These are phyloP conservation scores for Sedum album DNA, from an alignment of 164 flowering plant species.

Conservation along the genomic window DNA sequence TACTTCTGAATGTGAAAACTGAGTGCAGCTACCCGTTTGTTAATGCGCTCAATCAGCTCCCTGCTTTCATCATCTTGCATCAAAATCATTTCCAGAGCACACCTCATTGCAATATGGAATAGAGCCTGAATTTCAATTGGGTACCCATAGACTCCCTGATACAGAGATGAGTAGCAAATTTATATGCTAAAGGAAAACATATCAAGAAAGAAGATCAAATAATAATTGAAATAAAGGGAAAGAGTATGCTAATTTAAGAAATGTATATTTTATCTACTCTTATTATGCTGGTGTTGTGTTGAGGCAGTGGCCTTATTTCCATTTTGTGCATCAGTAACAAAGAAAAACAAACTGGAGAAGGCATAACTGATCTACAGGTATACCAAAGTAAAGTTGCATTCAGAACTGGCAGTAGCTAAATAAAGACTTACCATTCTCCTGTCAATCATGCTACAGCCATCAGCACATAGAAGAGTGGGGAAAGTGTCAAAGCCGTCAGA, in stretches of 20 bases:
- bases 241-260: no score
- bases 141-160: slow-evolving; percentile 68
- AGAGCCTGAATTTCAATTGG: slow-evolving; percentile 91
- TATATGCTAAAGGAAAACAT: neutral
- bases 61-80: slow-evolving; percentile 63
- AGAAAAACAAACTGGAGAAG: neutral
- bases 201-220: slow-evolving; percentile 65
- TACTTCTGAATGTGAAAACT: slow-evolving; percentile 87
- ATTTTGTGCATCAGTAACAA: neutral
- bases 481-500: slow-evolving; percentile 89
- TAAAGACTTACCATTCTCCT: slow-evolving; percentile 41
- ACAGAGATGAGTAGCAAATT: neutral
- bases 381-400: neutral
- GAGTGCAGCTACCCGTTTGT: slow-evolving; percentile 69
- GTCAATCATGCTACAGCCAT: slow-evolving; percentile 91
- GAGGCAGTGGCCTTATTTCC: neutral
- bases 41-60: slow-evolving; percentile 65
- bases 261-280: no score
- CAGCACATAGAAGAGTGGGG: slow-evolving; percentile 75
- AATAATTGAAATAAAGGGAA: no score
- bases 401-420: neutral
- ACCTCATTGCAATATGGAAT: slow-evolving; percentile 76
- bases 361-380: neutral
- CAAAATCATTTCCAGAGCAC: slow-evolving; percentile 84
- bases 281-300: no score